These are phyloP conservation scores for Pinus albicaulis DNA, from an alignment of 75 land plant genomes.

Conservation along the genomic window DNA sequence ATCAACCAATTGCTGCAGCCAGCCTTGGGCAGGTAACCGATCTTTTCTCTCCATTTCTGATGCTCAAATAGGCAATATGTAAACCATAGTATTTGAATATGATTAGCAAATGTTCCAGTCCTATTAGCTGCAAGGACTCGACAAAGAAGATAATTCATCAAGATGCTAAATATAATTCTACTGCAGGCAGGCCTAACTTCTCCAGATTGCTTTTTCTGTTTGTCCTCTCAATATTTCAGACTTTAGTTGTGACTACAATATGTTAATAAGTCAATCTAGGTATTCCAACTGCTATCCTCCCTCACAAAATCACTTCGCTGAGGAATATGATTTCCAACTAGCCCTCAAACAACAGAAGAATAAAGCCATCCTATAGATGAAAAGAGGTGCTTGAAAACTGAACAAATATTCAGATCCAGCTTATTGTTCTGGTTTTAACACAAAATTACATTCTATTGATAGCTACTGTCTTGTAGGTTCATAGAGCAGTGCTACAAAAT, in stretches of 20 bases:
- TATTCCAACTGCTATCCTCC: neutral
- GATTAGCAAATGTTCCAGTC: neutral
- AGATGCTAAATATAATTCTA: neutral
- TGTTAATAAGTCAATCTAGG: neutral
- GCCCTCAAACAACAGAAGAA: neutral
- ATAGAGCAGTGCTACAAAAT: conserved; percentile 86
- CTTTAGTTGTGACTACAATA: neutral
- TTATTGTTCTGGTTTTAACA: neutral
- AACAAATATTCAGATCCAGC: neutral
- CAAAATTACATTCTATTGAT: neutral
- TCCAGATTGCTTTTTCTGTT: neutral
- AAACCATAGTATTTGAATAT: neutral
- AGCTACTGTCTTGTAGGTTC: conserved; percentile 57
- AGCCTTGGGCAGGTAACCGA: conserved; percentile 97
- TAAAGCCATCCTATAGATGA: neutral
- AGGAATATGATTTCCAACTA: neutral
- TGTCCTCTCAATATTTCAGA: conserved; percentile 6
- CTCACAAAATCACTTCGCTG: neutral
- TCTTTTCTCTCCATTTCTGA: neutral
- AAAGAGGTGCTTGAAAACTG: neutral
- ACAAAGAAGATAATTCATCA: neutral
- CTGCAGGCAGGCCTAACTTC: neutral
- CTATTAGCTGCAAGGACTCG: neutral
- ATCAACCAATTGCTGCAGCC: conserved; percentile 94
- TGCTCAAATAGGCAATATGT: neutral